Evolutionary conservation across 2,329 filamentous ascomycete genomes (phyloP).

Genomic region (Thelonectria blattea): DNA sequence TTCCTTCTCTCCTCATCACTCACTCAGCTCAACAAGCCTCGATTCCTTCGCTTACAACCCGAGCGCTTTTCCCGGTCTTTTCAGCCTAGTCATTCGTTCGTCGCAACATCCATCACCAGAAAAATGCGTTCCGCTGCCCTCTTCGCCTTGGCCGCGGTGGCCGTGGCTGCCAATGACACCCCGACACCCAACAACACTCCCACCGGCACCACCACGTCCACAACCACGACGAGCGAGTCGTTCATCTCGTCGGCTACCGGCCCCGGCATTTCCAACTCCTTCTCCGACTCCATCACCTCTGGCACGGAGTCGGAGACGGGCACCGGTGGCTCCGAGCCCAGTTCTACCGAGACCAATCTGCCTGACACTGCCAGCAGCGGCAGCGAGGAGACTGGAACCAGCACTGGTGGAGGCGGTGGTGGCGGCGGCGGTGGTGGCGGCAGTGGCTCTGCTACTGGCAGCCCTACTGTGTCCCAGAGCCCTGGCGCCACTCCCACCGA

Average conservation of each 20-base stretch:
- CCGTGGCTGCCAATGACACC: conserved; percentile 36
- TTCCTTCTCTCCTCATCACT: conserved; percentile 22
- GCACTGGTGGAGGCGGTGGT: neutral
- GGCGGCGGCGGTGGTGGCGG: neutral
- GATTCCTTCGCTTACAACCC: conserved; percentile 40
- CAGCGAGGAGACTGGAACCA: conserved; percentile 7
- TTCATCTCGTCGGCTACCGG: neutral
- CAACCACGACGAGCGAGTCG: neutral
- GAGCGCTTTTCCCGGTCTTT: conserved; percentile 40
- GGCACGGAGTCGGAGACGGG: conserved; percentile 8
- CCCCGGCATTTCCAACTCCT: conserved; percentile 1
- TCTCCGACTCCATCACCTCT: neutral
- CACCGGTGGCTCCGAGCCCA: neutral
- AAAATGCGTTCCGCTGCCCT: conserved; percentile 43
- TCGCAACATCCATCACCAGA: conserved; percentile 16
- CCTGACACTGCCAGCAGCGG: neutral
- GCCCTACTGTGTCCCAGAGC: neutral
- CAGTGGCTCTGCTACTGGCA: conserved; percentile 4
- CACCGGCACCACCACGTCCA: neutral
- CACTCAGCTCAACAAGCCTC: conserved; percentile 38
- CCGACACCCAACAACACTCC: conserved; percentile 10
- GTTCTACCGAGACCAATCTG: neutral
- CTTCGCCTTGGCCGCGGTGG: conserved; percentile 40
- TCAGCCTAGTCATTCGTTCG: conserved; percentile 36
- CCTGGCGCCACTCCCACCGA: conserved; percentile 6